A percentile compares a stretch with the other conserved stretches of the same genome.
These are phyloP conservation scores for Boletus rubescentipes DNA, from an alignment of 768 basidiomycete species.

Conservation along the genomic window DNA sequence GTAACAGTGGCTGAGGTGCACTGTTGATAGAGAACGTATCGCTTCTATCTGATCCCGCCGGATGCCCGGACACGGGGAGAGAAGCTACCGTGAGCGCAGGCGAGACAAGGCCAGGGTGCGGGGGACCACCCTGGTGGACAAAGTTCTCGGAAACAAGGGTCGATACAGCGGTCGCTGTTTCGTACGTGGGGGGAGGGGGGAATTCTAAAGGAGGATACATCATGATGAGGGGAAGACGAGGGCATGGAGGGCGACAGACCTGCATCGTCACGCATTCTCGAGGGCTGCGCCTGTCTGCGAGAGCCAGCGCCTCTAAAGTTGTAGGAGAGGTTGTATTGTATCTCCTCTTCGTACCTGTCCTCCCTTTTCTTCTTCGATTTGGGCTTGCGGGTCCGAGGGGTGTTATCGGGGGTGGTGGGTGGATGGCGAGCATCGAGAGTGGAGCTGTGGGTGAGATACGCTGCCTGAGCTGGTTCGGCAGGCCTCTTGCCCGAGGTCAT, in stretches of 20 bases:
- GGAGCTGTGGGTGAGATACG: conserved; percentile 57
- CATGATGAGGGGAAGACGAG: neutral
- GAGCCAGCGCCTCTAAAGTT: conserved; percentile 32
- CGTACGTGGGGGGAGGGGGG: conserved; percentile 75
- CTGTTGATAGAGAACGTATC: conserved; percentile 23
- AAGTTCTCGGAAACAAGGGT: conserved; percentile 41
- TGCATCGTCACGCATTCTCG: conserved; percentile 31
- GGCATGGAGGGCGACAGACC: conserved; percentile 23
- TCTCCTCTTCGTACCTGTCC: conserved; percentile 44
- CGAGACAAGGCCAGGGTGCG: conserved; percentile 26
- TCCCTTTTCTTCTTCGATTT: conserved; percentile 47
- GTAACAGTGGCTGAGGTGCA: conserved; percentile 16
- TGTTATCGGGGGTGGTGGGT: conserved; percentile 50
- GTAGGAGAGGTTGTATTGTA: conserved; percentile 32
- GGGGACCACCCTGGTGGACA: conserved; percentile 30
- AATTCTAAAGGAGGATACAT: conserved; percentile 45
- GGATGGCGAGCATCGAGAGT: conserved; percentile 54
- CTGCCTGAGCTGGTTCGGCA: conserved; percentile 32
- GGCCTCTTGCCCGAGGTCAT: conserved; percentile 35
- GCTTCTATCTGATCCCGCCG: conserved; percentile 23
- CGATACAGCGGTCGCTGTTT: conserved; percentile 49
- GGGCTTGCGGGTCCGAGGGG: conserved; percentile 38
- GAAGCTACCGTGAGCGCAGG: conserved; percentile 25
- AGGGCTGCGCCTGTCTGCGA: conserved; percentile 27
- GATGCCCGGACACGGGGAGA: conserved; percentile 17